Conservation (phyloP, 768 basidiomycete genomes). For the Russula dissimulans region DNA sequence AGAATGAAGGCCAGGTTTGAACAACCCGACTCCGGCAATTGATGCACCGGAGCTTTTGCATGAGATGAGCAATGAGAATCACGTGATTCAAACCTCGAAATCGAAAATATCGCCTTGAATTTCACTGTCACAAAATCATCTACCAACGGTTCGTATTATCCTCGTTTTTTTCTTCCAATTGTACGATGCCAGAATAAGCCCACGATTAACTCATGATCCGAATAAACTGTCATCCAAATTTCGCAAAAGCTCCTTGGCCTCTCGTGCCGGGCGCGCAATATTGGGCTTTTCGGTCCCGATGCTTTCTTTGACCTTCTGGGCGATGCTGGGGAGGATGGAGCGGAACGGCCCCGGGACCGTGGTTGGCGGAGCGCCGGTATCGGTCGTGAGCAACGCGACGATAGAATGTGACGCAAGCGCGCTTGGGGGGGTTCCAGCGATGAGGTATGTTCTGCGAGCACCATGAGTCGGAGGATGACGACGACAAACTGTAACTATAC, state of each 20-base stretch:
- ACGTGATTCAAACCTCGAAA: no score
- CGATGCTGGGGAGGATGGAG: slow-evolving; percentile 48
- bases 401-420: slow-evolving; percentile 52
- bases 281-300: slow-evolving; percentile 58
- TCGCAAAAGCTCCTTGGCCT: slow-evolving; percentile 62
- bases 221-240: slow-evolving; percentile 17
- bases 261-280: slow-evolving; percentile 71
- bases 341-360: slow-evolving; percentile 50
- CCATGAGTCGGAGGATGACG: background rate
- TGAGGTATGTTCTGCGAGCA: slow-evolving; percentile 45
- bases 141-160: background rate
- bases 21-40: no score
- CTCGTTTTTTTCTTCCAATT: background rate
- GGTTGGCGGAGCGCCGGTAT: slow-evolving; percentile 26
- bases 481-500: slow-evolving; percentile 23
- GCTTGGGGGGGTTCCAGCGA: slow-evolving; percentile 60
- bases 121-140: no score
- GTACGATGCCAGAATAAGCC: background rate
- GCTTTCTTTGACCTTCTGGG: slow-evolving; percentile 66
- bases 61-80: no score
- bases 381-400: slow-evolving; percentile 44
- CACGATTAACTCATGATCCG: slow-evolving; percentile 3
- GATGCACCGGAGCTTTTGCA: no score
- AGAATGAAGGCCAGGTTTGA: no score
- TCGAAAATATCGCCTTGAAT: no score